A percentile compares a stretch with the other conserved stretches of the same genome.
Evolutionary conservation across 1,139 yeast species (phyloP).

Genomic region (Diutina siamensis): DNA sequence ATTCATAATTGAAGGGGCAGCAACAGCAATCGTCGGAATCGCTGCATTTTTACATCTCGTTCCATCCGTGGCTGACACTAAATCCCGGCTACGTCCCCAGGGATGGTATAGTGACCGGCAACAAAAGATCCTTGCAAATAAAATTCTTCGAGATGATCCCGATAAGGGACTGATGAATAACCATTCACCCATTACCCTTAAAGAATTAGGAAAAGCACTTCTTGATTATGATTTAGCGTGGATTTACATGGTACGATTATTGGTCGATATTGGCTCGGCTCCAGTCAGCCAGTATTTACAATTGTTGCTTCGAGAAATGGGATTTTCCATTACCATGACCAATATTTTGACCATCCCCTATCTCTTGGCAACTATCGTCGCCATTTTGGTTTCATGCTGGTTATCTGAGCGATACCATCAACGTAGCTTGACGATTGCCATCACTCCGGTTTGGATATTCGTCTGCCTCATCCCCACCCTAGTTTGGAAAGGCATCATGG

Average conservation of each 20-base stretch:
- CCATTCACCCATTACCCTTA: background rate
- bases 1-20: slow-evolving; percentile 16
- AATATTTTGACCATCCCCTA: background rate
- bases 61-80: background rate
- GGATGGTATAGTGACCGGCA: background rate
- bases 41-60: background rate
- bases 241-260: background rate
- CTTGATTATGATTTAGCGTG: background rate
- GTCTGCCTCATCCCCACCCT: background rate
- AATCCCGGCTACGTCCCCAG: background rate
- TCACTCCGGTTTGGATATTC: background rate
- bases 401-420: background rate
- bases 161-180: background rate
- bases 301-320: background rate
- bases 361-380: background rate
- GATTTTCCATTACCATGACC: background rate
- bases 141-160: background rate
- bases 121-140: background rate
- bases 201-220: background rate
- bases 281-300: background rate
- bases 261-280: background rate
- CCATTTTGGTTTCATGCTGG: background rate
- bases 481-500: background rate
- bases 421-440: background rate
- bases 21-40: background rate